phyloP scores from a whole-genome alignment of 2,329 filamentous ascomycete genomes.

The Xylariaceae sp. region DNA sequence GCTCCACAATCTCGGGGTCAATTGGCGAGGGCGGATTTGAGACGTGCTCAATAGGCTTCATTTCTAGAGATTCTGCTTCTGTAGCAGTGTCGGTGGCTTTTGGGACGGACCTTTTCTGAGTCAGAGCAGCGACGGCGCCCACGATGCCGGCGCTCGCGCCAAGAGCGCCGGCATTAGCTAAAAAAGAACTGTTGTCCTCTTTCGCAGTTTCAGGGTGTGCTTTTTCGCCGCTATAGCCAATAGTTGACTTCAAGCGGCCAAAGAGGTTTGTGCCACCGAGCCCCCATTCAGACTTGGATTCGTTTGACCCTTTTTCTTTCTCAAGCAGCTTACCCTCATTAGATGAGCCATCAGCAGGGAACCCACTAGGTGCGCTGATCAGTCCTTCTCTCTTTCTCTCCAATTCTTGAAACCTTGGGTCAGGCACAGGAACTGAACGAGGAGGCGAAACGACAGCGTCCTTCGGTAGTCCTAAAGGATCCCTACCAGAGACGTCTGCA shows the following conservation, averaged over 20 bases:
- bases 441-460: conserved; percentile 27
- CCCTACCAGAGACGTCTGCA: conserved; percentile 36
- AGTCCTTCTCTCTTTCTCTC: conserved; percentile 37
- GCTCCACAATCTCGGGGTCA: conserved; percentile 54
- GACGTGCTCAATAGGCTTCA: conserved; percentile 21
- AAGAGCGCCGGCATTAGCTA: conserved; percentile 66
- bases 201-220: conserved; percentile 31
- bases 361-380: conserved; percentile 33
- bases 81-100: conserved; percentile 43
- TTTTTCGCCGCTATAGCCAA: conserved; percentile 33
- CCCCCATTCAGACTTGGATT: conserved; percentile 33
- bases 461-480: conserved; percentile 29
- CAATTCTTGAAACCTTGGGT: conserved; percentile 18
- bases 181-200: conserved; percentile 55
- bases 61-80: conserved; percentile 34
- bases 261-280: conserved; percentile 44
- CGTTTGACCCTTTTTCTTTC: conserved; percentile 5
- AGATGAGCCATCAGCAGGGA: conserved; percentile 31
- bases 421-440: conserved; percentile 14
- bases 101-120: conserved; percentile 37
- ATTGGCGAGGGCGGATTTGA: conserved; percentile 34
- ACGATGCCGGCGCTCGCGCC: conserved; percentile 63
- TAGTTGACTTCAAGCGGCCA: conserved; percentile 42
- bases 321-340: conserved; percentile 16
- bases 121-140: conserved; percentile 42